Percentiles rank a stretch among this genome's conserved stretches.
These are phyloP conservation scores for Pascua guehoae DNA, from an alignment of 1,284 basidiomycete species.

Conservation along the genomic window DNA sequence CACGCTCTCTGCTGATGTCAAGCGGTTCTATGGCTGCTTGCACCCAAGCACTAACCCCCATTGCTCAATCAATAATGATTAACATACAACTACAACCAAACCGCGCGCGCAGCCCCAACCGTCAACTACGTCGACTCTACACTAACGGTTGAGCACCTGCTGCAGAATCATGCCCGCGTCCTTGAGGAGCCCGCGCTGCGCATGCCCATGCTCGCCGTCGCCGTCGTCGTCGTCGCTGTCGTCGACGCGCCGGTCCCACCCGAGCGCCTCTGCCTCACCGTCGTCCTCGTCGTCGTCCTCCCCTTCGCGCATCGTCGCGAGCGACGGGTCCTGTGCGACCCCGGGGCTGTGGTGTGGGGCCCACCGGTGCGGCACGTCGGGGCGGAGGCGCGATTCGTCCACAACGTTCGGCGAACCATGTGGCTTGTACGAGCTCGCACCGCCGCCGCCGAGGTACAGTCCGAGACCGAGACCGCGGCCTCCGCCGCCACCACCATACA, in stretches of 20 bases:
- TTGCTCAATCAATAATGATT: too few relatives aligned
- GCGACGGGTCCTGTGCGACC: not conserved
- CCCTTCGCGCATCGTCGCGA: conserved; percentile 16
- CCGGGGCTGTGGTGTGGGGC: not conserved
- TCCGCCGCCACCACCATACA: conserved; percentile 10
- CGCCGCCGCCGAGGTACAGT: not conserved
- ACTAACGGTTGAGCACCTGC: conserved; percentile 41
- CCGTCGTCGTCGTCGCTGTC: conserved; percentile 21
- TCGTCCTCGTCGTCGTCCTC: conserved; percentile 20
- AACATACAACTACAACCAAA: too few relatives aligned
- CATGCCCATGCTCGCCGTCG: conserved; percentile 1
- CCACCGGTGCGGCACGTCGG: too few relatives aligned
- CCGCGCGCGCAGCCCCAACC: too few relatives aligned
- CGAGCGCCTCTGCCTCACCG: conserved; percentile 19
- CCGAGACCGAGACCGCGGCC: conserved; percentile 10
- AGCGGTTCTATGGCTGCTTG: too few relatives aligned
- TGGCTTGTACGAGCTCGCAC: not conserved
- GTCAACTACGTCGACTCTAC: not conserved
- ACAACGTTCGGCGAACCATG: not conserved
- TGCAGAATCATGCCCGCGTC: conserved; percentile 44
- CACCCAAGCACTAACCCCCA: too few relatives aligned
- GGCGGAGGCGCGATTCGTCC: not conserved
- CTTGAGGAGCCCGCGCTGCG: conserved; percentile 28
- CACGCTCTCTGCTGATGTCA: too few relatives aligned
- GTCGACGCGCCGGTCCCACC: conserved; percentile 15